phyloP scores from a whole-genome alignment of 2,329 filamentous ascomycete genomes.

The Xylariales sp. region DNA sequence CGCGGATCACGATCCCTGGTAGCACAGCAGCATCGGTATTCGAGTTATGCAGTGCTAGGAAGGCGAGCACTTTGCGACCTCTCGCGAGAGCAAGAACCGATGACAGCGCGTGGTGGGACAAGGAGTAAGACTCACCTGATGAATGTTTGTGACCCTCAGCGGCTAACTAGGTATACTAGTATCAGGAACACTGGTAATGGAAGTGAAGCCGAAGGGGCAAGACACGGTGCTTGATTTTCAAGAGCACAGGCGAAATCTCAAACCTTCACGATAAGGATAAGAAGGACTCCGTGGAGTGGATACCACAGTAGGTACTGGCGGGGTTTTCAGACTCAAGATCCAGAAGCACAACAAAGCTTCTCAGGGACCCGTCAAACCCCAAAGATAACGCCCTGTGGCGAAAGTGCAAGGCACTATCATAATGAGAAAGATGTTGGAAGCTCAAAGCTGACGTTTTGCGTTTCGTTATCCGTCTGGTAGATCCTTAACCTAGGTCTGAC shows the following conservation, averaged over 20 bases:
- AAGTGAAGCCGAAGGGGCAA: background rate
- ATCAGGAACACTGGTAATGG: background rate
- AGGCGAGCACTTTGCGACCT: background rate
- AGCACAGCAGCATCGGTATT: background rate
- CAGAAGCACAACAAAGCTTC: background rate
- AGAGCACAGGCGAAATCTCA: slow-evolving; percentile 3
- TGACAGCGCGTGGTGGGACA: background rate
- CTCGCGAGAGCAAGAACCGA: background rate
- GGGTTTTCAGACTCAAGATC: background rate
- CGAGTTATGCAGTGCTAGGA: too few species aligned
- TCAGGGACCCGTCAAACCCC: background rate
- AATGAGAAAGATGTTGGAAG: background rate
- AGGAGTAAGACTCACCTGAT: background rate
- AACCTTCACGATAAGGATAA: slow-evolving; percentile 8
- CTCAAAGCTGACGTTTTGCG: slow-evolving; percentile 2
- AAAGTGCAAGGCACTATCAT: slow-evolving; percentile 6
- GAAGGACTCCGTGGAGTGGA: background rate
- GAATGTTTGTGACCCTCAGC: too few species aligned
- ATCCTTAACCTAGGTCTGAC: slow-evolving; percentile 1
- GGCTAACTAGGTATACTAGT: background rate
- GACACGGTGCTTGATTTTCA: slow-evolving; percentile 1
- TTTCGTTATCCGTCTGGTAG: slow-evolving; percentile 2
- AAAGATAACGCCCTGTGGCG: background rate
- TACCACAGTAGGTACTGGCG: background rate
- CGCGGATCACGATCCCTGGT: background rate